These are phyloP conservation scores for Citrus medica DNA, from an alignment of 345 rosid species.

Conservation along the genomic window DNA sequence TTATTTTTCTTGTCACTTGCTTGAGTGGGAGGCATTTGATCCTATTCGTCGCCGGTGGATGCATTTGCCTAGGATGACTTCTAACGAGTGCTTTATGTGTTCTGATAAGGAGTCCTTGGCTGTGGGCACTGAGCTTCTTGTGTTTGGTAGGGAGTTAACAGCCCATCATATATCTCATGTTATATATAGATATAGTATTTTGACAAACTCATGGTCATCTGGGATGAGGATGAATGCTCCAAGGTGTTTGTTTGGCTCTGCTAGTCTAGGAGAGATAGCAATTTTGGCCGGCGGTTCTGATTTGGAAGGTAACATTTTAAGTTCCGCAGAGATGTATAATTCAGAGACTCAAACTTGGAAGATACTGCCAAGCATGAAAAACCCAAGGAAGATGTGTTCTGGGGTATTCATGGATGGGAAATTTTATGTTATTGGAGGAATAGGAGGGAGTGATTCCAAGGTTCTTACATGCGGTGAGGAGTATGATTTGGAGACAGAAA, in stretches of 20 bases:
- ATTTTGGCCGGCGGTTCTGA: constrained; percentile 91
- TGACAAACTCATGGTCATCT: constrained; percentile 77
- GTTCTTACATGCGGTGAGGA: constrained; percentile 81
- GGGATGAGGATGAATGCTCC: constrained; percentile 82
- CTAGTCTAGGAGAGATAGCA: constrained; percentile 83
- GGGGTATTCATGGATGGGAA: constrained; percentile 91
- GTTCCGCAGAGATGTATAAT: constrained; percentile 81
- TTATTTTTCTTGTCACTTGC: constrained; percentile 76
- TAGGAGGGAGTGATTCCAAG: constrained; percentile 46
- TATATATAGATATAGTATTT: constrained; percentile 75
- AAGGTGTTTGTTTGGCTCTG: constrained; percentile 92
- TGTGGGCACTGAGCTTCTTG: constrained; percentile 92
- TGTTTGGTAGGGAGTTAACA: constrained; percentile 65
- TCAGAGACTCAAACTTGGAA: constrained; percentile 71
- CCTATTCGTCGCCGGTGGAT: constrained; percentile 70
- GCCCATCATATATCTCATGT: constrained; percentile 37
- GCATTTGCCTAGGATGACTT: constrained; percentile 78
- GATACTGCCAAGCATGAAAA: constrained; percentile 72
- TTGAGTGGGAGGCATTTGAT: constrained; percentile 94
- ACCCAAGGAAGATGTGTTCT: constrained; percentile 87
- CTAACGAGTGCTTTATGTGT: constrained; percentile 63
- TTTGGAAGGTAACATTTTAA: constrained; percentile 51
- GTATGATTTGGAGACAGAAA: constrained; percentile 63
- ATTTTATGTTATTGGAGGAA: constrained; percentile 88
- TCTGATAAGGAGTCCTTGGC: constrained; percentile 89